Conservation (phyloP, 495 filamentous ascomycete genomes). For the Cryomyces minteri region DNA sequence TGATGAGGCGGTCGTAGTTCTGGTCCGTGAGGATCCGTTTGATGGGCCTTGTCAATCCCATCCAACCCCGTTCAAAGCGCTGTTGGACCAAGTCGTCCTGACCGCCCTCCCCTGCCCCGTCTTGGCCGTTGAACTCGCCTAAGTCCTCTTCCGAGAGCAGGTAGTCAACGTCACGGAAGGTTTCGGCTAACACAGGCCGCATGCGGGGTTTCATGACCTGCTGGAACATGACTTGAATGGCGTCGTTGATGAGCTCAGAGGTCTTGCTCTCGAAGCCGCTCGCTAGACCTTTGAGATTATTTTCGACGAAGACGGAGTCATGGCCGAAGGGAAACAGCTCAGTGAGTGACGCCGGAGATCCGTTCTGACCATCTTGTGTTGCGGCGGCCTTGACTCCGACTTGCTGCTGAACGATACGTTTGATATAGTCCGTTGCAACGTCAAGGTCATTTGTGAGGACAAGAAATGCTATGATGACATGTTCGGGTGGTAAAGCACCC, state of each 20-base stretch:
- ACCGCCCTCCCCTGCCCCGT: constrained; percentile 20
- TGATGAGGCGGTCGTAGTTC: constrained; percentile 52
- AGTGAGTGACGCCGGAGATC: constrained; percentile 24
- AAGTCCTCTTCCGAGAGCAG: constrained; percentile 29
- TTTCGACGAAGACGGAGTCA: constrained; percentile 47
- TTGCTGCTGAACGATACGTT: constrained; percentile 60
- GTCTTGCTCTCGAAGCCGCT: constrained; percentile 56
- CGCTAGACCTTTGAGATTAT: constrained; percentile 48
- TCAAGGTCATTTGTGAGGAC: constrained; percentile 93
- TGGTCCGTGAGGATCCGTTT: constrained; percentile 64
- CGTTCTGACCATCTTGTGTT: constrained; percentile 8
- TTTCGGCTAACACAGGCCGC: constrained; percentile 66
- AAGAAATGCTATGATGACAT: constrained; percentile 67
- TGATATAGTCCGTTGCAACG: constrained; percentile 70
- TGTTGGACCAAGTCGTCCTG: constrained; percentile 39
- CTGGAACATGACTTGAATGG: constrained; percentile 67
- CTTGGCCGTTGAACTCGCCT: constrained; percentile 19
- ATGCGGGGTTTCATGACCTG: constrained; percentile 75
- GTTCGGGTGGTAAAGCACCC: constrained; percentile 65
- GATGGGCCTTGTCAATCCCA: constrained; percentile 63
- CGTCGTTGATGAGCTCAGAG: constrained; percentile 64
- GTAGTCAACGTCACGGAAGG: constrained; percentile 89
- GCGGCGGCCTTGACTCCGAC: constrained; percentile 25
- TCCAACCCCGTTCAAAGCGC: constrained; percentile 68
- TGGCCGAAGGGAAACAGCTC: constrained; percentile 61